Evolutionary conservation across 1,284 basidiomycete species (phyloP).

Genomic region (Fomitopsis schrenkii): DNA sequence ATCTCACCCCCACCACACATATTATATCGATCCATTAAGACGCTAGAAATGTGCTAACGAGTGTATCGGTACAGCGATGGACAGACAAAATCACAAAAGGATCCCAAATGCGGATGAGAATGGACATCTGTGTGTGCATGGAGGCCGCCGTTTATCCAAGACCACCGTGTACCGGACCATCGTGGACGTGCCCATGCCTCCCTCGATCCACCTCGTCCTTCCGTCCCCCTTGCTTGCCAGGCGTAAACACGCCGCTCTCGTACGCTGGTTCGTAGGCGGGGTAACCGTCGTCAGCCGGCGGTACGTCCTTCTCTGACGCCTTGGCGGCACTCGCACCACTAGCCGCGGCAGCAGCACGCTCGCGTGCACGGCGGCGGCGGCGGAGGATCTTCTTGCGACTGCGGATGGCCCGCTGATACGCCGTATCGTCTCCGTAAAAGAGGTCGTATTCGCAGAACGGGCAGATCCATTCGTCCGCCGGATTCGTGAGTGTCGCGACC

Average conservation of each 20-base stretch:
- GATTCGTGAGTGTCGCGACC: constrained; percentile 45
- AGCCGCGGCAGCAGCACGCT: constrained; percentile 58
- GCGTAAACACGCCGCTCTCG: constrained; percentile 14
- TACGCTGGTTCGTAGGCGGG: constrained; percentile 25
- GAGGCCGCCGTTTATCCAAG: constrained; percentile 4
- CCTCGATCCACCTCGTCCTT: constrained; percentile 17
- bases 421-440: constrained; percentile 74
- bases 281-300: constrained; percentile 35
- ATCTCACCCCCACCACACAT: neutral
- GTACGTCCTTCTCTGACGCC: constrained; percentile 26
- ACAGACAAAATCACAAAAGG: neutral
- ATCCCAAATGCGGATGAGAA: neutral
- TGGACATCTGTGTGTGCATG: neutral
- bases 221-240: constrained; percentile 21
- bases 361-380: constrained; percentile 70
- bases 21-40: neutral
- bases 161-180: constrained; percentile 1
- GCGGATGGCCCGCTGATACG: constrained; percentile 62
- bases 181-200: neutral
- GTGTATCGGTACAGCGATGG: neutral
- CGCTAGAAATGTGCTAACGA: constrained; percentile 1
- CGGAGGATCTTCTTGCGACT: constrained; percentile 76
- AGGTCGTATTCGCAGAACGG: constrained; percentile 84
- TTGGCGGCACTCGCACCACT: constrained; percentile 29
- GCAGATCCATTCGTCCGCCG: constrained; percentile 85